Conservation (phyloP, 2,329 filamentous ascomycete species). For the Clonostachys byssicola region DNA sequence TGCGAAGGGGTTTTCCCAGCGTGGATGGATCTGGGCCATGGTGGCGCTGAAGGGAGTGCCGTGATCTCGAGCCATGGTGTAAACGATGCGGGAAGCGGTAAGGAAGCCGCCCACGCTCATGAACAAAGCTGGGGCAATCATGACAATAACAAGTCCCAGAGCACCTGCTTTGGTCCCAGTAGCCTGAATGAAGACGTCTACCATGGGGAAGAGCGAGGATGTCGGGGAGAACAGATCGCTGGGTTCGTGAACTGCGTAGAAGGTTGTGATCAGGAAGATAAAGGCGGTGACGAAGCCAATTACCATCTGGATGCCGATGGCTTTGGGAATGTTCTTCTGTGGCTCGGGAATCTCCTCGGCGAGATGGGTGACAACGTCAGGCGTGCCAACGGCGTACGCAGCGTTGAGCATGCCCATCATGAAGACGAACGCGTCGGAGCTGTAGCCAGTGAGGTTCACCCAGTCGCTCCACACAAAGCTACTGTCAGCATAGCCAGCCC, state of each 20-base stretch:
- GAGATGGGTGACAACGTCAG: constrained; percentile 61
- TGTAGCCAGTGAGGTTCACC: constrained; percentile 31
- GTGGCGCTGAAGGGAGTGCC: constrained; percentile 23
- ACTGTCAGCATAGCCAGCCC: constrained; percentile 20
- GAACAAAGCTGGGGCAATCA: constrained; percentile 28
- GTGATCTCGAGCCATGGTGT: constrained; percentile 32
- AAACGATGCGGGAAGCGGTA: constrained; percentile 30
- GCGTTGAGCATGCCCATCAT: constrained; percentile 50
- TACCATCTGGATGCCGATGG: constrained; percentile 42
- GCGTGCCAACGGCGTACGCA: constrained; percentile 62
- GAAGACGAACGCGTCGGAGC: constrained; percentile 34
- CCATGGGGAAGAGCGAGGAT: constrained; percentile 55
- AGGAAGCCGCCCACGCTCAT: constrained; percentile 28
- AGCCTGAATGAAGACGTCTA: constrained; percentile 61
- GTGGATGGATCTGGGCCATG: constrained; percentile 19
- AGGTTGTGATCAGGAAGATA: constrained; percentile 43
- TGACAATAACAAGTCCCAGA: constrained; percentile 40
- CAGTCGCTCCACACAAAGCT: constrained; percentile 34
- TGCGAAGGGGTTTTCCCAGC: constrained; percentile 26
- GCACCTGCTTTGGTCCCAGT: constrained; percentile 46
- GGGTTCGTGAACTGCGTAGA: constrained; percentile 55
- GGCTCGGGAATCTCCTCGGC: constrained; percentile 59
- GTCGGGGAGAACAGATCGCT: constrained; percentile 43
- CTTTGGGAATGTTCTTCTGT: constrained; percentile 46
- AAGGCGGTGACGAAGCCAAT: constrained; percentile 49